Conservation (phyloP, 2,329 filamentous ascomycete species). For the Epichloe sp. region DNA sequence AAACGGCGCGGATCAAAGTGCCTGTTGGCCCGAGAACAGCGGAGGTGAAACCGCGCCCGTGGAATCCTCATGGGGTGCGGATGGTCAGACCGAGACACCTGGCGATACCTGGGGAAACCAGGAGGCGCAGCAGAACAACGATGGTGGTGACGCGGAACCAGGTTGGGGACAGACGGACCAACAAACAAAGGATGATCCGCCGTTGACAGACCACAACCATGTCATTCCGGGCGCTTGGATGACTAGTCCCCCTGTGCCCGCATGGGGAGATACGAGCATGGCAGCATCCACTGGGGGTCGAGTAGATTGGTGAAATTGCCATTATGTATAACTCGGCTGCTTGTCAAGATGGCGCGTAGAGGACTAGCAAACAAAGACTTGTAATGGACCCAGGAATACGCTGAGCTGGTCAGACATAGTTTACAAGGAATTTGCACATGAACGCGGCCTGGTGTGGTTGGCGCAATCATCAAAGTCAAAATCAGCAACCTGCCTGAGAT, state of each 20-base stretch:
- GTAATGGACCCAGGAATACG: no score
- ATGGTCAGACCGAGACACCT: background rate
- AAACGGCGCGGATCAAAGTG: background rate
- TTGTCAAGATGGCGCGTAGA: no score
- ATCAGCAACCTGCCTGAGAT: no score
- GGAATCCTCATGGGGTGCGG: background rate
- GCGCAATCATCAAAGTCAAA: no score
- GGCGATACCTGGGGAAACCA: background rate
- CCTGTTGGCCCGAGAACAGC: background rate
- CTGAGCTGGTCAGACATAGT: no score
- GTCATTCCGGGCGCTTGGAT: conserved; percentile 22
- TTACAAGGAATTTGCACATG: no score
- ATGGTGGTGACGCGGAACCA: background rate
- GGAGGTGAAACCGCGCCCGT: background rate
- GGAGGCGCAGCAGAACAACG: conserved; percentile 4
- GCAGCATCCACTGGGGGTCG: conserved; percentile 20
- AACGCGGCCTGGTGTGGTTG: no score
- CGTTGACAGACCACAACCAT: conserved; percentile 8
- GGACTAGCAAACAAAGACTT: no score
- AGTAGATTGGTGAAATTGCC: conserved; percentile 4
- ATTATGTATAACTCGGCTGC: no score
- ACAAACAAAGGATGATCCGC: background rate
- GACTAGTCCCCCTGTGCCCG: conserved; percentile 4
- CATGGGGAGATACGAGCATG: conserved; percentile 19
- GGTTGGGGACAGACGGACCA: background rate